Base-by-base conservation (phyloP, 2,329 filamentous ascomycete genomes). In the Fusarium albosuccineum region DNA sequence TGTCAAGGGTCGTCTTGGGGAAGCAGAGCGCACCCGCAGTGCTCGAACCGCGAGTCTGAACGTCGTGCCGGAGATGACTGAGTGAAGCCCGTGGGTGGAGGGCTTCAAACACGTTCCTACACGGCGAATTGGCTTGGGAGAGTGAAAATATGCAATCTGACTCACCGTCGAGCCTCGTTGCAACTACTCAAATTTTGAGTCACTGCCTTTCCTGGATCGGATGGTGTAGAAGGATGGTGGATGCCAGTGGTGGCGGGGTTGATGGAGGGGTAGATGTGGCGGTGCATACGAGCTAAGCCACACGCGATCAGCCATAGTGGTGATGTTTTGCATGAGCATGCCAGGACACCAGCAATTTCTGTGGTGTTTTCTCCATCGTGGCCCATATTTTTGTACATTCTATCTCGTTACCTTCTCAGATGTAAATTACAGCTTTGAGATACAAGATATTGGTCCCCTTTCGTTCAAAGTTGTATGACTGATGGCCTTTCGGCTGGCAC, bases 21-120 rank as follows among this genome's bases (percentile, higher is more conserved):
- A 83, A 79, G 82, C 77, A 77, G 83, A 83, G 80, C 85, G 86
- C 86, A 86, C 85, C 76, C 84, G 82, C 76, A 88, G 83, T 79
- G 85, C 85, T 82, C 84, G 83, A 73, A 81, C 76, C 62, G 85
- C 75, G 74, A 84, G 76, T 83, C 80, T 83, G 76, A 83, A 86
- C 83, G 80, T 81, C 73, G 78, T 82, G 69, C 73, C 76, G 76
- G 70, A 76, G 65, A 70, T 67, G 67, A 71, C 69, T 70, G 64
- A 59, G 69, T 71, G 80, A 81, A 82, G 79, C 78, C 80, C 78
- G 54, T 58, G 57, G 57, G 33, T 53, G 50, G 70, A 62, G 74
- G 79, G 77, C 78, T 79, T 79, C 77, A 60, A 62, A 71, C 64
- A 64, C 61, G 53, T 46, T 69, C 56, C 66, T 70, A 57, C 63